A percentile compares a stretch with the other conserved stretches of the same genome.
Evolutionary conservation across 73 alveolate genomes (phyloP).

Genomic region (Tetrahymena thermophila): DNA sequence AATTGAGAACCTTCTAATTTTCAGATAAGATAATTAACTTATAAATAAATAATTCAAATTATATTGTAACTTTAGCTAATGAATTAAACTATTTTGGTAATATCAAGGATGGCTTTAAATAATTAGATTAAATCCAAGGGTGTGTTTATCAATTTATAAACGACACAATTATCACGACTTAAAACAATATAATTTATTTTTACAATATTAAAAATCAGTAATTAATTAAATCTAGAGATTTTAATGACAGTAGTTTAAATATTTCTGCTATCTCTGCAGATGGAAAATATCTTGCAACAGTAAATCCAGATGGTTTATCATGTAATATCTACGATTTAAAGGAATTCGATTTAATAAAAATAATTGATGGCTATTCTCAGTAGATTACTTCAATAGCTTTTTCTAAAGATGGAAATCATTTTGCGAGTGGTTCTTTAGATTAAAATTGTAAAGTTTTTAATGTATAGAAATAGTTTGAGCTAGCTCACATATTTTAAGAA

Average conservation of each 20-base stretch:
- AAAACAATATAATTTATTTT: not conserved
- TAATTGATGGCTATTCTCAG: too few relatives aligned
- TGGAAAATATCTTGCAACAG: not conserved
- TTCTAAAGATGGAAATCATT: not conserved
- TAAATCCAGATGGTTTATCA: not conserved
- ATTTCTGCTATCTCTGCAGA: not conserved
- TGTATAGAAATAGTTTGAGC: not conserved
- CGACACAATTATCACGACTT: not conserved
- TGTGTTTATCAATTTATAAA: not conserved
- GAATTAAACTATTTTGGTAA: not conserved
- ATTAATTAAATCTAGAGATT: not conserved
- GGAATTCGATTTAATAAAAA: too few relatives aligned
- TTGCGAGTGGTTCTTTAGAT: not conserved
- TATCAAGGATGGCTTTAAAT: not conserved
- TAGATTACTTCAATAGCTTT: too few relatives aligned
- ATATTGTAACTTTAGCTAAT: too few relatives aligned
- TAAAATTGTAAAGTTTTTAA: too few relatives aligned
- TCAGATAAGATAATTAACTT: not conserved
- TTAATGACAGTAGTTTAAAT: not conserved
- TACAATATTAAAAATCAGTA: not conserved
- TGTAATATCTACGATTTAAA: not conserved
- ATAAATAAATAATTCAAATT: not conserved
- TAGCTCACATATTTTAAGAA: not conserved
- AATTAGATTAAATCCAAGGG: not conserved
- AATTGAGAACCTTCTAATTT: not conserved